These are phyloP conservation scores for Rhodomyrtus psidioides DNA, from an alignment of 441 rosid species.

Conservation along the genomic window DNA sequence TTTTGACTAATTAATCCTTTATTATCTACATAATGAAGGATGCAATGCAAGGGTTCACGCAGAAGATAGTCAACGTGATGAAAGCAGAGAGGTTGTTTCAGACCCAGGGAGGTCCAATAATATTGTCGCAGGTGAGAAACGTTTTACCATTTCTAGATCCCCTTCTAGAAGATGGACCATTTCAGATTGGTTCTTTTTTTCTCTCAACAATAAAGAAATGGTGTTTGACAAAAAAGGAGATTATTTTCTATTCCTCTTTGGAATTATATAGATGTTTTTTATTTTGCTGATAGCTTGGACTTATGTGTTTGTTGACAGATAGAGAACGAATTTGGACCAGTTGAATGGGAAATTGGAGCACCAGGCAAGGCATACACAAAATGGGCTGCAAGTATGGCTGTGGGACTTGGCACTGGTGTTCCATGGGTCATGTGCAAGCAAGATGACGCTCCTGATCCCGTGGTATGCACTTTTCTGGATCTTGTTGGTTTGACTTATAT, in stretches of 20 bases:
- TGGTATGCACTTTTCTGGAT: slow-evolving; percentile 22
- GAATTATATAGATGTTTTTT: not conserved
- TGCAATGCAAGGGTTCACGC: slow-evolving; percentile 16
- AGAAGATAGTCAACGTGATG: slow-evolving; percentile 21
- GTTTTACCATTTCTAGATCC: not conserved
- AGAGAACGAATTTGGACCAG: slow-evolving; percentile 51
- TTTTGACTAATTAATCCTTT: not conserved
- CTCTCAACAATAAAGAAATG: not conserved
- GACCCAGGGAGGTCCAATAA: slow-evolving; percentile 30
- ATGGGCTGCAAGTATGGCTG: slow-evolving; percentile 59
- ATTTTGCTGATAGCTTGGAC: not conserved
- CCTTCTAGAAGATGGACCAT: not conserved
- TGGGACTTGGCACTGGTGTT: slow-evolving; percentile 39
- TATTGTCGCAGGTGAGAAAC: slow-evolving; percentile 19
- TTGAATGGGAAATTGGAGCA: slow-evolving; percentile 38
- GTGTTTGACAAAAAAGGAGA: not conserved
- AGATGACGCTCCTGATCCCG: slow-evolving; percentile 51
- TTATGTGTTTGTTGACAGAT: slow-evolving; percentile 21
- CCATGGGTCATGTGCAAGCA: slow-evolving; percentile 79
- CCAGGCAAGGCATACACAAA: slow-evolving; percentile 34
- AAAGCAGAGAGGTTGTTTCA: slow-evolving; percentile 19
- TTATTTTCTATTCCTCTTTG: not conserved
- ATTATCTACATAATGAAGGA: not conserved
- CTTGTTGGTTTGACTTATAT: not conserved
- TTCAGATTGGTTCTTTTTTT: not conserved